phyloP scores from a whole-genome alignment of 2,329 filamentous ascomycete genomes.

The Polychaeton citri region DNA sequence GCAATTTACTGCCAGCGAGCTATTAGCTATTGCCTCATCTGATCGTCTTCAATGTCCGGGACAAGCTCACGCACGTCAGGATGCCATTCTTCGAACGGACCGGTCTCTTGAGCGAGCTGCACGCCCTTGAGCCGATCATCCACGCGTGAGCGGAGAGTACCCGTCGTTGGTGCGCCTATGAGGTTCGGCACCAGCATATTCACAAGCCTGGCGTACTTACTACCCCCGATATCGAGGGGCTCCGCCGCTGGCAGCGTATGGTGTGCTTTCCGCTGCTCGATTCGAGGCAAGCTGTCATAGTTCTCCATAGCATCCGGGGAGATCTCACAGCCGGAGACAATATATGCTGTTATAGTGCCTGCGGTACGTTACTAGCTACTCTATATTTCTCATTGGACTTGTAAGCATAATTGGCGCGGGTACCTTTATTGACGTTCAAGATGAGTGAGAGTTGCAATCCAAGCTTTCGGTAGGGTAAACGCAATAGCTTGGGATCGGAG shows the following conservation, averaged over 20 bases:
- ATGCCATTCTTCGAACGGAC: not conserved
- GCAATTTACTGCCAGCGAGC: not conserved
- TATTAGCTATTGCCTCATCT: not conserved
- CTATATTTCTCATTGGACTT: not conserved
- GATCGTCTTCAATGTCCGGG: not conserved
- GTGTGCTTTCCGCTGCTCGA: slow-evolving; percentile 1
- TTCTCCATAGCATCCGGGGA: not conserved
- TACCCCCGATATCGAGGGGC: not conserved
- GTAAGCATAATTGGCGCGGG: not conserved
- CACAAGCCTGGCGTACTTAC: slow-evolving; percentile 1
- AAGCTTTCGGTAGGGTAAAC: slow-evolving; percentile 1
- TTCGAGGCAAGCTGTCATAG: not conserved
- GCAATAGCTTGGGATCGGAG: not conserved
- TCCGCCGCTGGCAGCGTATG: not conserved
- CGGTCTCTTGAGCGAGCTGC: not conserved
- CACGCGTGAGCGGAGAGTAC: not conserved
- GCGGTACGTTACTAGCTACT: not conserved
- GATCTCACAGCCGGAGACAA: slow-evolving; percentile 1
- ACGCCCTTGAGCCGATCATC: not conserved
- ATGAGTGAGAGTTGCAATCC: slow-evolving; percentile 2
- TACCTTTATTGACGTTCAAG: slow-evolving; percentile 1
- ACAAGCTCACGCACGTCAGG: not conserved
- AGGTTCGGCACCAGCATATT: slow-evolving; percentile 1
- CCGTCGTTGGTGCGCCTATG: not conserved
- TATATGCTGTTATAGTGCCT: slow-evolving; percentile 2